Evolutionary conservation across 768 basidiomycete species (phyloP).

Genomic region (Austroboletus eburneus): DNA sequence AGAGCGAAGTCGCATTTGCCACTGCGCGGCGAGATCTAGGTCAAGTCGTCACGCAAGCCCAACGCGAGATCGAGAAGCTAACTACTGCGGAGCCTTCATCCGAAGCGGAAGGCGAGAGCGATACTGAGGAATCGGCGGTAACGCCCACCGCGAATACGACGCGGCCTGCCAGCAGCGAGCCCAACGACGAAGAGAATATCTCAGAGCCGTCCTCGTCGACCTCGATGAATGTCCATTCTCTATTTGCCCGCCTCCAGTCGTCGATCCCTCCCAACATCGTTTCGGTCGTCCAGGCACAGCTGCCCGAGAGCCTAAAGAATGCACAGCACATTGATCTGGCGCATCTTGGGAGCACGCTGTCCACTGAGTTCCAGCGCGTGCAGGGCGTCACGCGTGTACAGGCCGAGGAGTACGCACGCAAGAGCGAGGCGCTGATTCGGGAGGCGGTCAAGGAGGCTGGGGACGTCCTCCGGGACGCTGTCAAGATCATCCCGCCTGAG

Average conservation of each 20-base stretch:
- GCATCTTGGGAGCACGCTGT: conserved; percentile 59
- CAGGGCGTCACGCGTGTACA: conserved; percentile 72
- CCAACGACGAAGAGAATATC: conserved; percentile 13
- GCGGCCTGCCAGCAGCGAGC: conserved; percentile 17
- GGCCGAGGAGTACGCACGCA: conserved; percentile 82
- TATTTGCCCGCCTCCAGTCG: conserved; percentile 69
- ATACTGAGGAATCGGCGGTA: conserved; percentile 25
- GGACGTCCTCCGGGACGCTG: conserved; percentile 80
- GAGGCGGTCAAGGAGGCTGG: conserved; percentile 78
- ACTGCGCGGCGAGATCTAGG: conserved; percentile 69
- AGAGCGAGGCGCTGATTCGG: conserved; percentile 59
- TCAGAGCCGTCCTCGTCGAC: conserved; percentile 4
- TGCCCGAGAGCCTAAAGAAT: conserved; percentile 64
- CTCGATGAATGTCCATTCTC: conserved; percentile 32
- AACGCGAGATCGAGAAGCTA: conserved; percentile 67
- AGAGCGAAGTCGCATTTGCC: conserved; percentile 71
- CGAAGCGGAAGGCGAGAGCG: conserved; percentile 12
- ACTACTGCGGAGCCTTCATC: conserved; percentile 32
- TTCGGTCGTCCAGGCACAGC: conserved; percentile 58
- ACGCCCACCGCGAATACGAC: conserved; percentile 23
- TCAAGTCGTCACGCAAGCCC: conserved; percentile 73
- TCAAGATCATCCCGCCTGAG: conserved; percentile 89
- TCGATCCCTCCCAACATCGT: conserved; percentile 74
- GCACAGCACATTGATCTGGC: conserved; percentile 64
- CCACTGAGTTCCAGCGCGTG: conserved; percentile 65